Evolutionary conservation across 2,329 filamentous ascomycete species (phyloP), one percentile per base, ranked within the genome.

Genomic region (Cyanodermella asteris): DNA sequence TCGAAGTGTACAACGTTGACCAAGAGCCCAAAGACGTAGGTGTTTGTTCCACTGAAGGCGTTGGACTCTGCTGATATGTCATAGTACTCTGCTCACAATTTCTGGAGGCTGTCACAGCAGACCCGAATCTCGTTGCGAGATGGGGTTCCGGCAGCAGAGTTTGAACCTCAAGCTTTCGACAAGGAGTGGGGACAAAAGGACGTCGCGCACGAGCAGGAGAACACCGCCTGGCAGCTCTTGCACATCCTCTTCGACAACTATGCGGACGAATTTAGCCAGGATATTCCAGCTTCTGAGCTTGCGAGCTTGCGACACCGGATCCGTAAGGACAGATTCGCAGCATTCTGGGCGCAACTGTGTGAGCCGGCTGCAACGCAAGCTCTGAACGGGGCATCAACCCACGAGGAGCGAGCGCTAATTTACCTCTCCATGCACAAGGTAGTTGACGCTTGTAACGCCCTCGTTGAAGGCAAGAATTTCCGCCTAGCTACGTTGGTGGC

Each of bases 401-500:
- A 60, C 2, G 82, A 93, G 41, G 80, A 91, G 42, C 81, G 78
- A 44, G 84, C 84, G 1, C 58, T 97, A 29, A 65, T 74, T 12
- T 66, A 73, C 33, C 59, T 97, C 6, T 75, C 78, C 11, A 73
- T 71, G 6, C 72, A 90, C 42, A 71, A 76, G 22, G 54, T 91
- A 24, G 59, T 70, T 5, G 77, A 91, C 30, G 87, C 87, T 7
- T 93, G 82, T 49, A 72, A 73, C 35, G 56, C 71, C 29, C 61
- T 97, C 5, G 48, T 84, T 5, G 67, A 73, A 14, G 72, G 70
- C 34, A 71, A 71, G 34, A 69, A 94, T 40, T 74, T 77, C 34
- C 75, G 76, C 25, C 62, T 94, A n/a, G 78, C 77, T 5, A 82
- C 77, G 1, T 56, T 94, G 20, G 58, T 93, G 16, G 61, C 87